A percentile compares a stretch with the other conserved stretches of the same genome.
These are phyloP conservation scores for Cercospora brassicicola DNA, from an alignment of 2,329 filamentous ascomycete species.

Conservation along the genomic window DNA sequence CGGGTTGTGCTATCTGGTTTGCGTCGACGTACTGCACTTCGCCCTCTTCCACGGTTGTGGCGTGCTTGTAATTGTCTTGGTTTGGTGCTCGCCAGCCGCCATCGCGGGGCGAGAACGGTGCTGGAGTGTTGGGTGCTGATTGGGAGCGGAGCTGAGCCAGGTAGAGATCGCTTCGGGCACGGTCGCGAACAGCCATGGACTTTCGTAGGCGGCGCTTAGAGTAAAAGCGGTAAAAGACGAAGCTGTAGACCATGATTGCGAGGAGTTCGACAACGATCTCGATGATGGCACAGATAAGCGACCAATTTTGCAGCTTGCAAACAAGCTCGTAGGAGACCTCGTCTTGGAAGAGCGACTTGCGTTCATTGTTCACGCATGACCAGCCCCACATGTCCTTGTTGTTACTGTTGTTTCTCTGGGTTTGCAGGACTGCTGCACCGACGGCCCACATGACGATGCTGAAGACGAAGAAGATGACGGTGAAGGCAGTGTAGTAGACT, in stretches of 20 bases:
- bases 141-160: slow-evolving; percentile 68
- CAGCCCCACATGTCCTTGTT: slow-evolving; percentile 97
- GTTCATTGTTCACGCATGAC: slow-evolving; percentile 89
- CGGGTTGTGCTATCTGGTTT: slow-evolving; percentile 44
- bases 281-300: slow-evolving; percentile 93
- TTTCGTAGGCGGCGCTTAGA: slow-evolving; percentile 93
- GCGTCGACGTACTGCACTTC: slow-evolving; percentile 64
- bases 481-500: slow-evolving; percentile 93
- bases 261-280: slow-evolving; percentile 91
- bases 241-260: slow-evolving; percentile 86
- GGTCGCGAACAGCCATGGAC: slow-evolving; percentile 94
- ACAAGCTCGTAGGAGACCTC: slow-evolving; percentile 86
- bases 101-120: slow-evolving; percentile 60
- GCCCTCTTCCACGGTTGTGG: slow-evolving; percentile 39
- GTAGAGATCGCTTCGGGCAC: slow-evolving; percentile 91
- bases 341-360: slow-evolving; percentile 69
- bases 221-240: slow-evolving; percentile 97
- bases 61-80: slow-evolving; percentile 42
- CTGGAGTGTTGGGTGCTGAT: slow-evolving; percentile 89
- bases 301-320: slow-evolving; percentile 93
- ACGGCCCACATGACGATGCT: slow-evolving; percentile 90
- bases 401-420: slow-evolving; percentile 67
- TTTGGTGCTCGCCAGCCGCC: slow-evolving; percentile 51
- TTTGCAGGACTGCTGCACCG: slow-evolving; percentile 80
- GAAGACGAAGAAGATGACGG: slow-evolving; percentile 89